phyloP scores from a whole-genome alignment of 2,329 filamentous ascomycete species.

The Trichophyton verrucosum region DNA sequence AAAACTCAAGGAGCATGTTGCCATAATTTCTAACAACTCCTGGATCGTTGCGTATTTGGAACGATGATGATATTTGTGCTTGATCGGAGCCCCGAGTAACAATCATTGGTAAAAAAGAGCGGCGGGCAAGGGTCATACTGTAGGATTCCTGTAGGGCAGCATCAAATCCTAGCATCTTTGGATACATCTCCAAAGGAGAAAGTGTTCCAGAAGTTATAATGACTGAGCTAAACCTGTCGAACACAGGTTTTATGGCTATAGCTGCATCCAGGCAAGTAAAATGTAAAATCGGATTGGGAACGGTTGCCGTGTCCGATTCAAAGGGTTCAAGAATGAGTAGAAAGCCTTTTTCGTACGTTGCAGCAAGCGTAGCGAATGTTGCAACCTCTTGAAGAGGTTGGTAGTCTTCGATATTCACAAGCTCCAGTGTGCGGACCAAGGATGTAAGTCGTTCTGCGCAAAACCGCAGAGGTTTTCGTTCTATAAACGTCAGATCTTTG shows the following conservation, averaged over 20 bases:
- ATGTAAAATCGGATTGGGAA: conserved; percentile 92
- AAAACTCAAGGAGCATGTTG: conserved; percentile 83
- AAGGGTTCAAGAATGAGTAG: conserved; percentile 93
- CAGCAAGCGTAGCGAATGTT: conserved; percentile 88
- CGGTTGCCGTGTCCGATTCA: conserved; percentile 87
- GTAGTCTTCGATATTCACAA: conserved; percentile 97
- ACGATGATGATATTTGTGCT: conserved; percentile 80
- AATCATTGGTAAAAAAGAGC: conserved; percentile 96
- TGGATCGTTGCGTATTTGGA: conserved; percentile 89
- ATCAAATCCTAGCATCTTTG: conserved; percentile 90
- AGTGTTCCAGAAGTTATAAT: conserved; percentile 98
- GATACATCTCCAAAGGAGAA: conserved; percentile 96
- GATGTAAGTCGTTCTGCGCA: conserved; percentile 92
- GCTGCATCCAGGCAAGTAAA: conserved; percentile 95
- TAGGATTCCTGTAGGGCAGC: conserved; percentile 96
- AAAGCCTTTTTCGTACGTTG: conserved; percentile 95
- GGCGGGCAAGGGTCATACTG: conserved; percentile 83
- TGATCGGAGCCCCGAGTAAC: conserved; percentile 93
- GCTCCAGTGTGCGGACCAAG: conserved; percentile 82
- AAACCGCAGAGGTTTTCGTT: conserved; percentile 83
- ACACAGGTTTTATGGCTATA: conserved; percentile 94
- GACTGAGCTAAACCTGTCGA: conserved; percentile 93
- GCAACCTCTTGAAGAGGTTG: conserved; percentile 94
- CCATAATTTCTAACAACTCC: conserved; percentile 97
- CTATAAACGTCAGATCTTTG: conserved; percentile 93